These are phyloP conservation scores for Rehmannia glutinosa DNA, from an alignment of 257 asterid genomes.

Conservation along the genomic window DNA sequence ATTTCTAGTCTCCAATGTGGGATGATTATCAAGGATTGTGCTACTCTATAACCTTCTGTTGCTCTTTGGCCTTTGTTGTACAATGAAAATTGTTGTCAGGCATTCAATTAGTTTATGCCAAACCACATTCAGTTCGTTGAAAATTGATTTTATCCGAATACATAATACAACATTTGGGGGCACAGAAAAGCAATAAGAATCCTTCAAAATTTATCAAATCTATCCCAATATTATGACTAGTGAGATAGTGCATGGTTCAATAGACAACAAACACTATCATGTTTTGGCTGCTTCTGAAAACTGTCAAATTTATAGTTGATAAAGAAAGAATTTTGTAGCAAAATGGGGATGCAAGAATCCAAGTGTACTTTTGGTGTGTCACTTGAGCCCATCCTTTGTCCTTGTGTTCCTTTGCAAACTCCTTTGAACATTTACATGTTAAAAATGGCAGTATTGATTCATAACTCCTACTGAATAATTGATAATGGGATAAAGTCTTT, in stretches of 20 bases:
- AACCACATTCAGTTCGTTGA: too few species aligned
- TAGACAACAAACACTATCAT: conserved; percentile 12
- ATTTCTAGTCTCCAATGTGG: too few species aligned
- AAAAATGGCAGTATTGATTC: conserved; percentile 44
- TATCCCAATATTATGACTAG: not conserved
- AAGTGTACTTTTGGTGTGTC: conserved; percentile 22
- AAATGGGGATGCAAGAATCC: conserved; percentile 30
- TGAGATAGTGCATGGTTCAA: not conserved
- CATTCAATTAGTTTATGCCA: too few species aligned
- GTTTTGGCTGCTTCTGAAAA: conserved; percentile 16
- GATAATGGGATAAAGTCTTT: conserved; percentile 47
- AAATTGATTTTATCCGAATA: too few species aligned
- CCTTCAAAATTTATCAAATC: not conserved
- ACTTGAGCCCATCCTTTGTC: conserved; percentile 45
- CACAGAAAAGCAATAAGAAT: not conserved
- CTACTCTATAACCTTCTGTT: too few species aligned
- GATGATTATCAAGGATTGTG: too few species aligned
- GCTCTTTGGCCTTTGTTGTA: too few species aligned
- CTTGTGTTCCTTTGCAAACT: conserved; percentile 25
- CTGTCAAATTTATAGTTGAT: conserved; percentile 9
- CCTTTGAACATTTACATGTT: conserved; percentile 42
- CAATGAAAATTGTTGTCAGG: not conserved
- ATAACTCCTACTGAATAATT: conserved; percentile 36
- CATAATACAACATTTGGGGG: too few species aligned
- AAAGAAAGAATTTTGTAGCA: conserved; percentile 21